These are phyloP conservation scores for Aspergillus novofumigatus DNA, from an alignment of 2,329 filamentous ascomycete species.

Conservation along the genomic window DNA sequence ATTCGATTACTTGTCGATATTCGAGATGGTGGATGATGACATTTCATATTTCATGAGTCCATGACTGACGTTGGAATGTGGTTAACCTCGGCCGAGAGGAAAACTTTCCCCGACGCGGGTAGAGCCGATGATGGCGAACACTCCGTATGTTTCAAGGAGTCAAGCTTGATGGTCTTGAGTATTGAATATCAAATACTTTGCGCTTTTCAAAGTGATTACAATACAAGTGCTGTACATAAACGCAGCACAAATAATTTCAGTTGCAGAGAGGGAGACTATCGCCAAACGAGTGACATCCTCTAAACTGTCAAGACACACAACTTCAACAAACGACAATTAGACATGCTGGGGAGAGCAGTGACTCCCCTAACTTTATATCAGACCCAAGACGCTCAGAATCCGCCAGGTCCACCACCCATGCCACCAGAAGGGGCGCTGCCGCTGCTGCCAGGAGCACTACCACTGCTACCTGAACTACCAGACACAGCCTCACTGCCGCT, in stretches of 20 bases:
- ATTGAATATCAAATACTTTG: background rate
- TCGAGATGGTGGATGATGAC: background rate
- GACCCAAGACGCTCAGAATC: background rate
- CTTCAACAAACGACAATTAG: background rate
- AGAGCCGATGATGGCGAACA: background rate
- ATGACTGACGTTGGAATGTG: background rate
- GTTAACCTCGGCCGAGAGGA: conserved; percentile 4
- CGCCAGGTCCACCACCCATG: background rate
- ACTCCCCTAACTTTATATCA: background rate
- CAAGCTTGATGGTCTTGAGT: background rate
- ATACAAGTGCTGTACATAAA: background rate
- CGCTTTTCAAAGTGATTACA: background rate
- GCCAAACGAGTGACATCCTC: background rate
- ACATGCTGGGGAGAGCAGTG: background rate
- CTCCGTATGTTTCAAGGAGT: background rate
- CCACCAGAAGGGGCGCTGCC: background rate
- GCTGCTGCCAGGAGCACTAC: background rate
- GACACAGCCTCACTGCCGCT: background rate
- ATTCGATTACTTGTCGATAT: background rate
- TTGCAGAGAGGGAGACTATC: background rate
- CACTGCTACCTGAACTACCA: background rate
- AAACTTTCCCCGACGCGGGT: background rate
- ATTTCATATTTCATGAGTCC: background rate
- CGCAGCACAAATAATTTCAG: background rate
- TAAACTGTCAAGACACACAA: background rate